Percentiles rank a stretch among this genome's conserved stretches.
phyloP scores from a whole-genome alignment of 1,139 yeast species.

The Geotrichum candidum region DNA sequence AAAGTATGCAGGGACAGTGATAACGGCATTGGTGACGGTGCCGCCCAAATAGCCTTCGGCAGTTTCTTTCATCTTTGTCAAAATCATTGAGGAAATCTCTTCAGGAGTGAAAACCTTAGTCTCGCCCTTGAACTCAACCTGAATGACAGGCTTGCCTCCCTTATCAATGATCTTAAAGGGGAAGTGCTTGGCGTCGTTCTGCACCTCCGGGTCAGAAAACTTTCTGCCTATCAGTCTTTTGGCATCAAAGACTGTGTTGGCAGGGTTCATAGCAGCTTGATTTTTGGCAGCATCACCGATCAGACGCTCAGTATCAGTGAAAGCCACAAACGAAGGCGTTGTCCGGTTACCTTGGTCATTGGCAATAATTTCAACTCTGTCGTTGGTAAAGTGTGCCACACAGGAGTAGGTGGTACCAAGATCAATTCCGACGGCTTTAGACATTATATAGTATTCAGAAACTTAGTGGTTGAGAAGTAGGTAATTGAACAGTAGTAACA shows the following conservation, averaged over 20 bases:
- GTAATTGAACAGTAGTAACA: not conserved
- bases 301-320: constrained; percentile 92
- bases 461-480: not conserved
- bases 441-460: constrained; percentile 23
- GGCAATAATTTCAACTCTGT: constrained; percentile 90
- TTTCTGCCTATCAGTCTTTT: constrained; percentile 96
- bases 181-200: constrained; percentile 91
- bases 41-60: constrained; percentile 89
- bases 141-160: constrained; percentile 80
- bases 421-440: constrained; percentile 60
- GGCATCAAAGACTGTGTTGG: constrained; percentile 92
- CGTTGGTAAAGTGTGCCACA: constrained; percentile 92
- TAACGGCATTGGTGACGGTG: constrained; percentile 81
- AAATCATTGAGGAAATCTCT: constrained; percentile 92
- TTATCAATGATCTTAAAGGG: constrained; percentile 89
- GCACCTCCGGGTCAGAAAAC: constrained; percentile 81
- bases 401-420: constrained; percentile 98
- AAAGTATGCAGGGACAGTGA: constrained; percentile 93
- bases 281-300: constrained; percentile 98
- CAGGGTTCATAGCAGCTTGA: constrained; percentile 97
- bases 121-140: constrained; percentile 92
- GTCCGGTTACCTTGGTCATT: constrained; percentile 98
- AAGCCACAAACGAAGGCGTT: constrained; percentile 95
- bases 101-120: constrained; percentile 90
- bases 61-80: constrained; percentile 91